Evolutionary conservation across 805 yeast species (phyloP), one percentile per base, ranked within the genome.

Genomic region (Naumovozyma dairenensis): DNA sequence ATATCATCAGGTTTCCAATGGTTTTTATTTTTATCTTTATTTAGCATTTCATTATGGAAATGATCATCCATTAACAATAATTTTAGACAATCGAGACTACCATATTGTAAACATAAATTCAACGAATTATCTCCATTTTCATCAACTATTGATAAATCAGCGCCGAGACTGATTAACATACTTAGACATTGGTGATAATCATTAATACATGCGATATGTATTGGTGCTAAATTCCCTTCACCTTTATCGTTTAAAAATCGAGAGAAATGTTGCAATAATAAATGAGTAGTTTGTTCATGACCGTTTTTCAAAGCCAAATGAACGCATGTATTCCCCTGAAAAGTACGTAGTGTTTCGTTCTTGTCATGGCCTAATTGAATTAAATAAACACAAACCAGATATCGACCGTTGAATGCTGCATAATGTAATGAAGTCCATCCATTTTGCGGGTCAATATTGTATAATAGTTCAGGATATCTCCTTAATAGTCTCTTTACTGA

Each of bases 401-500:
- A 78, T 40, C 78, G 69, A 28, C 93, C 92, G 48, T 79, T 60
- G 47, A 53, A 79, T 4, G 89, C 75, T 0, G 94, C 86, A 55
- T 83, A 82, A 53, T 84, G 95, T 30, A 84, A 61, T 25, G 80
- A 77, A 12, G 80, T 67, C 94, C 94, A 84, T 2, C 95, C 95
- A 48, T 77, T 74, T 16, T 51, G 20, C 4, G 85, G 71, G 50
- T 85, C 81, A 16, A 75, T 63, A 49, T 82, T 80, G 39, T 74
- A 76, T 41, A 84, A 53, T 25, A 82, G 62, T 21, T 73, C 77
- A 0, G 93, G 92, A 43, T 67, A 78, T 25, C 85, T 65, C 34
- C 69, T 64, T n/a, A 84, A 55, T 5, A 84, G 60, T 17, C 89
- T 68, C 43, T 70, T 66, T 14, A 77, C 85, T 10, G 79, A 74